Percentiles rank a stretch among this genome's conserved stretches.
Evolutionary conservation across 495 filamentous ascomycete genomes (phyloP).

Genomic region (Bacidia rubella): DNA sequence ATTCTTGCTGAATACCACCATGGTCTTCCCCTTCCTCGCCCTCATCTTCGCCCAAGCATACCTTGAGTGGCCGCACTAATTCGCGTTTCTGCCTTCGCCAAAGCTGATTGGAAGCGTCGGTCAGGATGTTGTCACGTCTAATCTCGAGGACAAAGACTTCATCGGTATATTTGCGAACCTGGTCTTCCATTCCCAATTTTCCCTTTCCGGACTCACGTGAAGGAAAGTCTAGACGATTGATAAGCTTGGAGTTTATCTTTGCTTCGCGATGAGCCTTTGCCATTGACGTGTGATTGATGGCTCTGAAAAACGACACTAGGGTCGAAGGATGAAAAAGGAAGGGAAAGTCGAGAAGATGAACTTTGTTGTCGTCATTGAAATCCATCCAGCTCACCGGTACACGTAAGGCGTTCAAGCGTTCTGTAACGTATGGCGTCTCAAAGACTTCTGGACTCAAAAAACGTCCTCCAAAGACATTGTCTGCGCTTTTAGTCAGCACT

Average conservation of each 20-base stretch:
- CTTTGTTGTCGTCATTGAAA: constrained; percentile 40
- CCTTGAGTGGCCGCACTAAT: constrained; percentile 72
- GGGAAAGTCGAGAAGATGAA: constrained; percentile 68
- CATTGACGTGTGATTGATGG: constrained; percentile 80
- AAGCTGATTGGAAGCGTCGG: constrained; percentile 74
- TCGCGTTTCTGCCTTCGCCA: constrained; percentile 76
- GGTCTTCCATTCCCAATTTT: constrained; percentile 40
- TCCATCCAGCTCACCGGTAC: constrained; percentile 63
- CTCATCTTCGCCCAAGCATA: constrained; percentile 63
- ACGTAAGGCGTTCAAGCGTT: constrained; percentile 63
- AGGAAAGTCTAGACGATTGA: constrained; percentile 41
- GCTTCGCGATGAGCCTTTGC: constrained; percentile 59
- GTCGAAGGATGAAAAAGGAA: constrained; percentile 64
- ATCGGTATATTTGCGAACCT: constrained; percentile 48
- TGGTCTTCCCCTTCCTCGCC: constrained; percentile 88
- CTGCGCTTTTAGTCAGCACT: not conserved
- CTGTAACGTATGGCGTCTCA: constrained; percentile 58
- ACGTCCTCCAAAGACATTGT: not conserved
- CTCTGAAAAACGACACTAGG: constrained; percentile 71
- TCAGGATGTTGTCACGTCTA: constrained; percentile 52
- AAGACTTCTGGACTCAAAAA: constrained; percentile 38
- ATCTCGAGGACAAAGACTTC: constrained; percentile 70
- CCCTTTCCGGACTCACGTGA: constrained; percentile 24
- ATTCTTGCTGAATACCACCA: constrained; percentile 90
- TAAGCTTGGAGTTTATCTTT: constrained; percentile 45